Conservation (phyloP, 345 rosid species). For the Carallia pectinifolia region DNA sequence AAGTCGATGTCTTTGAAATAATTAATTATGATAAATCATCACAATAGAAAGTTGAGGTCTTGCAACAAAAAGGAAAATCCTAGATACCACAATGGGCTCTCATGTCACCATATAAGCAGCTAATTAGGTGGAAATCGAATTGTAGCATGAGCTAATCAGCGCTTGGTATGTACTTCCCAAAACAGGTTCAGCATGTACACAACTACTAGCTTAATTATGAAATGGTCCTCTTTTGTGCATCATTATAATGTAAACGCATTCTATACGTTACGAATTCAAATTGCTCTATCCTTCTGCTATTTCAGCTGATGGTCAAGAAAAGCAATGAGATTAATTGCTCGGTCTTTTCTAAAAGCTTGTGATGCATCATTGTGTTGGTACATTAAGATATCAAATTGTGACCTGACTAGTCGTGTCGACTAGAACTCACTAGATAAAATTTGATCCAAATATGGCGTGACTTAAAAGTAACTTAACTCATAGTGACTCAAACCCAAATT, state of each 20-base stretch:
- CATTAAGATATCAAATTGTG: neutral
- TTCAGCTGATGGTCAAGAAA: slow-evolving; percentile 10
- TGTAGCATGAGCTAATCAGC: neutral
- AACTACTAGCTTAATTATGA: no score
- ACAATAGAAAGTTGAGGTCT: neutral
- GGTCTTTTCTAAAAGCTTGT: neutral
- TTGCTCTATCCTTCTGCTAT: slow-evolving; percentile 1
- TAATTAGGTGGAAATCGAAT: neutral
- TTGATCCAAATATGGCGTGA: no score
- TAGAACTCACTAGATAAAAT: no score
- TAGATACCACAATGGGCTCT: neutral
- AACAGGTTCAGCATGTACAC: no score
- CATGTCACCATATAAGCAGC: neutral
- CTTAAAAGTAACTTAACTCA: no score
- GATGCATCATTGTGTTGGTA: no score
- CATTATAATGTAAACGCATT: neutral
- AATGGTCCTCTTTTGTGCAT: neutral
- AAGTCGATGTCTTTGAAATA: neutral
- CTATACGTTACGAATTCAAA: neutral
- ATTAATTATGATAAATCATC: neutral
- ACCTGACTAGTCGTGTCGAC: no score
- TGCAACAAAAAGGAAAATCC: neutral
- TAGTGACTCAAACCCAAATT: no score
- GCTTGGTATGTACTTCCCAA: no score
- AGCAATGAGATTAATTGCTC: neutral